Conservation (phyloP, 441 rosid genomes). For the Corymbia citriodora region DNA sequence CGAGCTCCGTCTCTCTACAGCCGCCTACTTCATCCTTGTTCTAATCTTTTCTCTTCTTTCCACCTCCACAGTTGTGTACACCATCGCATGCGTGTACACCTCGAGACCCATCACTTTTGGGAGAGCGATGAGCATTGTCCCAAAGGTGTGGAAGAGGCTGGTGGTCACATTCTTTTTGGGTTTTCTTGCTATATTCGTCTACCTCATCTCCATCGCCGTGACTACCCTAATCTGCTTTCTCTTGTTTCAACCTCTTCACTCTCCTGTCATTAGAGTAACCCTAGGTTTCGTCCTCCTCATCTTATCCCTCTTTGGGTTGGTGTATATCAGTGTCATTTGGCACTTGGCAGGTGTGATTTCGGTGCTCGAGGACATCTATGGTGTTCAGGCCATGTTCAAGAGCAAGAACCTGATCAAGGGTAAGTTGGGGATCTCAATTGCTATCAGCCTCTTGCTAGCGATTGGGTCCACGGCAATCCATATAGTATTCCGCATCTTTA, state of each 20-base stretch:
- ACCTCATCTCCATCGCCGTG: neutral
- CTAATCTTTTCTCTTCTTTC: neutral
- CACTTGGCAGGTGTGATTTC: neutral
- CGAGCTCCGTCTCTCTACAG: neutral
- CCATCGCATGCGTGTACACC: neutral
- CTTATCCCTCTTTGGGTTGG: neutral
- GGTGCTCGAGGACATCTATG: neutral
- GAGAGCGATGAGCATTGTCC: neutral
- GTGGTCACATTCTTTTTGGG: neutral
- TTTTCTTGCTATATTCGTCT: neutral
- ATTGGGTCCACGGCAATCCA: rapidly evolving
- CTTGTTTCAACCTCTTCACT: neutral
- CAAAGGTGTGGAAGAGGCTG: neutral
- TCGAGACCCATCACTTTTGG: neutral
- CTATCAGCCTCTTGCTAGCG: neutral
- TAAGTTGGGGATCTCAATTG: neutral
- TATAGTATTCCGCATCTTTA: neutral
- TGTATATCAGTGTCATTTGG: neutral
- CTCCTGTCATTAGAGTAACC: neutral
- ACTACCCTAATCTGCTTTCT: neutral
- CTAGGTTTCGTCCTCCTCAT: neutral
- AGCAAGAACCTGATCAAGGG: neutral
- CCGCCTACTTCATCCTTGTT: neutral
- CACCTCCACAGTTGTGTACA: neutral
- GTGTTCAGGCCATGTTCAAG: neutral